Conservation (phyloP, 2,329 filamentous ascomycete species). For the Aureobasidium sp. region DNA sequence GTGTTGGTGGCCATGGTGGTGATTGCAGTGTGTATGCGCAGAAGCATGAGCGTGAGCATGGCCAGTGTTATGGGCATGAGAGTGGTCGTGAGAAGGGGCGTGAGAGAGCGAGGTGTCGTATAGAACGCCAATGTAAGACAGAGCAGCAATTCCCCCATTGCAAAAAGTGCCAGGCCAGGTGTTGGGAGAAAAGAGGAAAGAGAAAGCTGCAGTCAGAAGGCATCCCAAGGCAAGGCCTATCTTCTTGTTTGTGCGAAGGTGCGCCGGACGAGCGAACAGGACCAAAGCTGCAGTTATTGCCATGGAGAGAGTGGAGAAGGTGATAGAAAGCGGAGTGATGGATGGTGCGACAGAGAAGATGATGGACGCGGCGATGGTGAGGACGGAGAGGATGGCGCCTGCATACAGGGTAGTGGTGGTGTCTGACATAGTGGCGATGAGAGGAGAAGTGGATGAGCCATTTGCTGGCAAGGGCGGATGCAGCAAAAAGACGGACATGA, state of each 20-base stretch:
- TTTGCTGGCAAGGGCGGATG: constrained; percentile 38
- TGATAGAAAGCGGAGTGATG: constrained; percentile 26
- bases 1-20: constrained; percentile 19
- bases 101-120: constrained; percentile 30
- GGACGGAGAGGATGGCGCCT: constrained; percentile 29
- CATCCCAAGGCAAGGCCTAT: constrained; percentile 27
- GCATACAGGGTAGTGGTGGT: constrained; percentile 24
- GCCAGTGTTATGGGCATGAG: constrained; percentile 22
- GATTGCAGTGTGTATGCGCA: constrained; percentile 17
- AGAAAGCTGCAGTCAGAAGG: constrained; percentile 23
- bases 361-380: constrained; percentile 30
- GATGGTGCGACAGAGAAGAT: constrained; percentile 26
- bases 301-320: constrained; percentile 34
- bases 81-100: constrained; percentile 23
- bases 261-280: constrained; percentile 33
- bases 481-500: constrained; percentile 38
- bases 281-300: constrained; percentile 35
- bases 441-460: constrained; percentile 5
- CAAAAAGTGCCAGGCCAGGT: constrained; percentile 27
- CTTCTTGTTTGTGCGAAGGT: constrained; percentile 31
- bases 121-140: constrained; percentile 30
- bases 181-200: constrained; percentile 28
- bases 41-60: neutral
- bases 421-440: constrained; percentile 11
- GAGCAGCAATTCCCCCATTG: constrained; percentile 26